These are phyloP conservation scores for Hemileccinum impolitum DNA, from an alignment of 768 basidiomycete genomes.

Conservation along the genomic window DNA sequence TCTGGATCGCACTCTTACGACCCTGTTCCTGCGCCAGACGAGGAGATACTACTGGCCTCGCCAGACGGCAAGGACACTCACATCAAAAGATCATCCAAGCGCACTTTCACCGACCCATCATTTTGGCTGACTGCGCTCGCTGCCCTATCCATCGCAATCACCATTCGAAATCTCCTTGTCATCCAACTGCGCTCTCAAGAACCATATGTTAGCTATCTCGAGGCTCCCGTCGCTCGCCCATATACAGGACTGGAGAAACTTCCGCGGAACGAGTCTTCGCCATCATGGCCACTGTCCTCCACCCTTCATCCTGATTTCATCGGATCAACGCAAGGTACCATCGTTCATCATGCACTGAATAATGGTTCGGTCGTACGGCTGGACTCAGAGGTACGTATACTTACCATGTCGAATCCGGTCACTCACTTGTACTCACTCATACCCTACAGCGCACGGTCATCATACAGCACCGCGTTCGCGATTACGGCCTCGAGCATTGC, in stretches of 20 bases:
- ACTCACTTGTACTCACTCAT: too few relatives aligned
- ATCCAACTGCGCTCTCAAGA: constrained; percentile 8
- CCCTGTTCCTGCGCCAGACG: constrained; percentile 13
- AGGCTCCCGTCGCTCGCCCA: constrained; percentile 16
- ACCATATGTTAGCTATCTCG: neutral
- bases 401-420: neutral
- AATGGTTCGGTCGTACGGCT: constrained; percentile 22
- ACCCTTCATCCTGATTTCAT: constrained; percentile 22
- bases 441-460: constrained; percentile 13
- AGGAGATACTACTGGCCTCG: constrained; percentile 11
- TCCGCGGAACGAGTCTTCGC: constrained; percentile 25
- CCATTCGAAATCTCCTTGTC: constrained; percentile 21
- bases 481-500: constrained; percentile 24
- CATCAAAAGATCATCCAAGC: neutral
- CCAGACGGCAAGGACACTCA: neutral
- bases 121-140: constrained; percentile 20
- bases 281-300: constrained; percentile 25
- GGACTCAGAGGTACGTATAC: constrained; percentile 13
- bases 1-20: constrained; percentile 8
- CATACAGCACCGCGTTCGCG: constrained; percentile 24
- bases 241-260: constrained; percentile 24
- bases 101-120: constrained; percentile 6
- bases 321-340: constrained; percentile 7
- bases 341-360: constrained; percentile 9
- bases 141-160: constrained; percentile 16